These are phyloP conservation scores for Cryptosporidium canis DNA, from an alignment of 169 alveolate genomes.

Conservation along the genomic window DNA sequence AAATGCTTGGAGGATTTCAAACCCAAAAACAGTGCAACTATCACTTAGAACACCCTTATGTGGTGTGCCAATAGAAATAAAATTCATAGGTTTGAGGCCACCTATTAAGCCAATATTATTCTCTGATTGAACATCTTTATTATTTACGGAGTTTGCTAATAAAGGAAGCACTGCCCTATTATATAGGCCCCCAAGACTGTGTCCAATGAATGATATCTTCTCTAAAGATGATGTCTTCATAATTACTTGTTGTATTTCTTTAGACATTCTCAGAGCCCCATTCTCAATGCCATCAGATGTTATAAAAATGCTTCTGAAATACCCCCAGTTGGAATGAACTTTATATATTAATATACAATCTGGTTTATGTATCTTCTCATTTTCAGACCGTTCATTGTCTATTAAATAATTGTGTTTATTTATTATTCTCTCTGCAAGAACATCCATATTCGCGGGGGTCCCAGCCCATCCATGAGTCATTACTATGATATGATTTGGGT, in stretches of 20 bases:
- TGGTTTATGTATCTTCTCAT: background rate
- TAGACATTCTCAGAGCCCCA: slow-evolving; percentile 63
- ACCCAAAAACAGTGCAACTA: slow-evolving; percentile 41
- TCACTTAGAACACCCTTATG: slow-evolving; percentile 70
- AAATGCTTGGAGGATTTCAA: slow-evolving; percentile 1
- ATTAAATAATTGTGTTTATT: background rate
- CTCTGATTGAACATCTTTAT: background rate
- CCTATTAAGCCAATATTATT: slow-evolving; percentile 25
- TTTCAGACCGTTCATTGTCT: background rate
- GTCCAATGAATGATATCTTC: slow-evolving; percentile 66
- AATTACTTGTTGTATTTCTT: slow-evolving; percentile 32
- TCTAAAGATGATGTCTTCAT: slow-evolving; percentile 20
- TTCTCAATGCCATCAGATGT: slow-evolving; percentile 72
- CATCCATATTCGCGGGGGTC: slow-evolving; percentile 73
- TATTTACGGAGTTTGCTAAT: background rate
- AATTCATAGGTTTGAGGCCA: slow-evolving; percentile 63
- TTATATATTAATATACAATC: slow-evolving; percentile 50
- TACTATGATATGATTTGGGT: slow-evolving; percentile 57
- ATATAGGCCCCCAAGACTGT: slow-evolving; percentile 62
- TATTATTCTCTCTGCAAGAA: slow-evolving; percentile 53
- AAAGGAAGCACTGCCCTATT: slow-evolving; percentile 70
- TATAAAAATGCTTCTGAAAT: slow-evolving; percentile 63
- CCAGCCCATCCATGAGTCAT: slow-evolving; percentile 74
- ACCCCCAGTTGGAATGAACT: slow-evolving; percentile 70
- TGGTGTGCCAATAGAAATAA: slow-evolving; percentile 65